A percentile compares a stretch with the other conserved stretches of the same genome.
These are phyloP conservation scores for Calonectria hongkongensis DNA, from an alignment of 2,329 filamentous ascomycete species.

Conservation along the genomic window DNA sequence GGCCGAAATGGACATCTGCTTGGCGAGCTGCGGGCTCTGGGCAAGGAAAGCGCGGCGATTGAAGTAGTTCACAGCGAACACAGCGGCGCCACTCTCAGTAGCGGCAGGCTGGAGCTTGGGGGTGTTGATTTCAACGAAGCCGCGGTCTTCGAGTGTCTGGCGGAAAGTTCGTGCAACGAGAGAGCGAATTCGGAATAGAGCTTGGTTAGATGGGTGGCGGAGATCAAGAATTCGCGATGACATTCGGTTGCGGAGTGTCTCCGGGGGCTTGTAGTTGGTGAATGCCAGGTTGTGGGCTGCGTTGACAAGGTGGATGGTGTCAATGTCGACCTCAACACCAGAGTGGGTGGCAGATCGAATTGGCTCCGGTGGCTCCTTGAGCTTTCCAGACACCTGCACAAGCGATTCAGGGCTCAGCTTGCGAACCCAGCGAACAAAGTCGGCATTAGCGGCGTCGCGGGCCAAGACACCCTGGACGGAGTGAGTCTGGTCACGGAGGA, in stretches of 20 bases:
- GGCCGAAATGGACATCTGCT: slow-evolving; percentile 93
- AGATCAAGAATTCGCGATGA: slow-evolving; percentile 89
- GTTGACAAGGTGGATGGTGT: slow-evolving; percentile 71
- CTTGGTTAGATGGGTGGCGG: slow-evolving; percentile 89
- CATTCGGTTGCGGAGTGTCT: slow-evolving; percentile 80
- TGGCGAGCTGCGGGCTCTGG: slow-evolving; percentile 92
- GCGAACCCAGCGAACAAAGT: slow-evolving; percentile 92
- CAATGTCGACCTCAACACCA: slow-evolving; percentile 83
- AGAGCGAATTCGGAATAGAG: slow-evolving; percentile 91
- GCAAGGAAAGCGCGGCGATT: slow-evolving; percentile 90
- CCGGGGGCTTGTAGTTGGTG: slow-evolving; percentile 78
- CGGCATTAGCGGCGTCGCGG: slow-evolving; percentile 66
- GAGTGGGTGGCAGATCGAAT: slow-evolving; percentile 86
- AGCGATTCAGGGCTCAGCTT: slow-evolving; percentile 87
- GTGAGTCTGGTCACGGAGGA: slow-evolving; percentile 88
- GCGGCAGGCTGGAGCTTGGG: slow-evolving; percentile 93
- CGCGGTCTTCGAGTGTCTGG: slow-evolving; percentile 80
- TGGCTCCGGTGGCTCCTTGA: slow-evolving; percentile 84
- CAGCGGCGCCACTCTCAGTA: slow-evolving; percentile 92
- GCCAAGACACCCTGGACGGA: slow-evolving; percentile 89
- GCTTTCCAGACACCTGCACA: slow-evolving; percentile 82
- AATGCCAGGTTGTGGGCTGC: slow-evolving; percentile 69
- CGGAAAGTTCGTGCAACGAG: slow-evolving; percentile 89
- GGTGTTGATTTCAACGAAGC: slow-evolving; percentile 95
- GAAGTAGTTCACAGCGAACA: slow-evolving; percentile 96